phyloP scores from a whole-genome alignment of 768 basidiomycete genomes.

The Termitomyces bulborhizus region DNA sequence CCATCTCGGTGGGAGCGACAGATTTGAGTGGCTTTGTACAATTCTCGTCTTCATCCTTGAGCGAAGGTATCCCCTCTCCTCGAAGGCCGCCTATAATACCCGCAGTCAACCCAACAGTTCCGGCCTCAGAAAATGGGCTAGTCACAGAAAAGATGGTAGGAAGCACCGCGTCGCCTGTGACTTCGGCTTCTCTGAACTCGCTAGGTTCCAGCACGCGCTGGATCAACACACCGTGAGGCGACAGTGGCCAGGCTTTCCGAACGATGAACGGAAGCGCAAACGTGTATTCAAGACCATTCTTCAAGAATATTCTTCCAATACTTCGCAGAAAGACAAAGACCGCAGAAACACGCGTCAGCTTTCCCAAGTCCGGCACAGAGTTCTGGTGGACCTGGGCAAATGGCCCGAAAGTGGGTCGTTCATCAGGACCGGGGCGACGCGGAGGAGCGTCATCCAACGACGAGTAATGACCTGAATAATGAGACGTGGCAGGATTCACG shows the following conservation, averaged over 20 bases:
- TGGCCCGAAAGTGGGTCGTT: slow-evolving; percentile 48
- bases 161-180: slow-evolving; percentile 61
- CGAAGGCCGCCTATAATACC: slow-evolving; percentile 48
- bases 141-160: slow-evolving; percentile 79
- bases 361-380: slow-evolving; percentile 29
- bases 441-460: slow-evolving; percentile 27
- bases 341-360: slow-evolving; percentile 39
- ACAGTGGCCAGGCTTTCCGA: slow-evolving; percentile 70
- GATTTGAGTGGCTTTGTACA: slow-evolving; percentile 44
- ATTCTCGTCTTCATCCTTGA: slow-evolving; percentile 53
- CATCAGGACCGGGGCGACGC: slow-evolving; percentile 12
- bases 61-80: slow-evolving; percentile 22
- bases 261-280: slow-evolving; percentile 80
- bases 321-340: slow-evolving; percentile 77
- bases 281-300: slow-evolving; percentile 69
- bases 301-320: slow-evolving; percentile 64
- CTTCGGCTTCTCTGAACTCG: slow-evolving; percentile 60
- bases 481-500: slow-evolving; percentile 19
- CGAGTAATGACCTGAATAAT: slow-evolving; percentile 23
- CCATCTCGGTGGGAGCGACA: slow-evolving; percentile 57
- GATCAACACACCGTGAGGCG: slow-evolving; percentile 74
- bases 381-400: slow-evolving; percentile 40
- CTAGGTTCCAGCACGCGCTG: slow-evolving; percentile 64
- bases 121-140: slow-evolving; percentile 70
- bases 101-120: slow-evolving; percentile 60